Conservation (phyloP, 1,139 yeast species). For the Nakaseomyces kungkrabaensis region DNA sequence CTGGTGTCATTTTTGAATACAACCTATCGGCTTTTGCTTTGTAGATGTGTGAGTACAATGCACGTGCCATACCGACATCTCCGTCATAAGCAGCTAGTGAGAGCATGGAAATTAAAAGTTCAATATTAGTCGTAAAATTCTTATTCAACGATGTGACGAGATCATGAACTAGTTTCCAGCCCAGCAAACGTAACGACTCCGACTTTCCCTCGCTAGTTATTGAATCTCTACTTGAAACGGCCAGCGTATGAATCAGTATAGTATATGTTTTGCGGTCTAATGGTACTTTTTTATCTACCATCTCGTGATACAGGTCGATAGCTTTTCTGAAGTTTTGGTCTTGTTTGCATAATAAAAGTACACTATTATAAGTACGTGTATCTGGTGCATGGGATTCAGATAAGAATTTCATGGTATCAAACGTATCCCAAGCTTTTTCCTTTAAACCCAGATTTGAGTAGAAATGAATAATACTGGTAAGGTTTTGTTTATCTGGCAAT, state of each 20-base stretch:
- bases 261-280: conserved; percentile 46
- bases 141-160: conserved; percentile 35
- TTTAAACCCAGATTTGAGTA: conserved; percentile 49
- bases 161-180: conserved; percentile 74
- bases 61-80: conserved; percentile 65
- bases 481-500: conserved; percentile 48
- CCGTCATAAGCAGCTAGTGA: conserved; percentile 70
- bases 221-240: conserved; percentile 56
- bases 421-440: conserved; percentile 58
- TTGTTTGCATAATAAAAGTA: conserved; percentile 57
- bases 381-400: conserved; percentile 59
- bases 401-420: conserved; percentile 78
- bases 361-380: conserved; percentile 53
- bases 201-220: conserved; percentile 24
- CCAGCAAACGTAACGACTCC: conserved; percentile 21
- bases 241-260: conserved; percentile 59
- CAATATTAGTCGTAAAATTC: conserved; percentile 34
- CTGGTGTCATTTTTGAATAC: conserved; percentile 14
- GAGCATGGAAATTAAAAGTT: conserved; percentile 59
- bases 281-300: conserved; percentile 37
- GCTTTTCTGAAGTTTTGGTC: conserved; percentile 61
- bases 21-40: conserved; percentile 9
- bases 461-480: conserved; percentile 56
- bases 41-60: conserved; percentile 44
- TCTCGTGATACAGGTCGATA: conserved; percentile 65